These are phyloP conservation scores for Hyphodiscus hymeniophilus DNA, from an alignment of 495 filamentous ascomycete species.

Conservation along the genomic window DNA sequence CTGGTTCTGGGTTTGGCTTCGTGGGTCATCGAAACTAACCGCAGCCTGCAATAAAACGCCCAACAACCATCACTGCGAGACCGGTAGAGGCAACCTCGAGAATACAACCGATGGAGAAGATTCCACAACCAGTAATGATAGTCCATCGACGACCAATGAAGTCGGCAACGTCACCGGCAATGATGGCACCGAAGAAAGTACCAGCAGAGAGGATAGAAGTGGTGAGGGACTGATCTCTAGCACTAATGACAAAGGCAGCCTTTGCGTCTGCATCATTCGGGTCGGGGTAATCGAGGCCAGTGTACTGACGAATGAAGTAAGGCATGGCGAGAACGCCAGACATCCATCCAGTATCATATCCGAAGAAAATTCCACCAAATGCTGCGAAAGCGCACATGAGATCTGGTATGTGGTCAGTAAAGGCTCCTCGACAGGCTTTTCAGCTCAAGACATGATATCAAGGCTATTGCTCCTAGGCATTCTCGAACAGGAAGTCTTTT, in stretches of 20 bases:
- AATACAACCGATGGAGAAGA: conserved; percentile 72
- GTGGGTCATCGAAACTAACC: conserved; percentile 75
- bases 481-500: too few relatives aligned
- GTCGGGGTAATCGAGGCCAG: conserved; percentile 1
- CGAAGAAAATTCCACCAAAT: conserved; percentile 63
- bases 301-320: conserved; percentile 54
- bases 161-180: conserved; percentile 63
- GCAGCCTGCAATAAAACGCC: conserved; percentile 78
- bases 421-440: too few relatives aligned
- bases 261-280: conserved; percentile 1
- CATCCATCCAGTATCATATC: conserved; percentile 59
- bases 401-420: too few relatives aligned
- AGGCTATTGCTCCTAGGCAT: too few relatives aligned
- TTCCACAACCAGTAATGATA: conserved; percentile 53
- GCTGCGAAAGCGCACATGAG: conserved; percentile 62
- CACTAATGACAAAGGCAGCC: conserved; percentile 35
- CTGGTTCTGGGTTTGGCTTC: too few relatives aligned
- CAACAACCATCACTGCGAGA: conserved; percentile 62
- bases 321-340: conserved; percentile 41
- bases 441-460: too few relatives aligned
- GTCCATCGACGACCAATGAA: conserved; percentile 62
- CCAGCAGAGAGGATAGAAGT: conserved; percentile 81
- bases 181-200: conserved; percentile 77
- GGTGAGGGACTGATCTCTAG: conserved; percentile 57
- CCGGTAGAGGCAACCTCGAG: conserved; percentile 60